These are phyloP conservation scores for Persicaria maculosa DNA, from an alignment of 148 eudicot genomes.

Conservation along the genomic window DNA sequence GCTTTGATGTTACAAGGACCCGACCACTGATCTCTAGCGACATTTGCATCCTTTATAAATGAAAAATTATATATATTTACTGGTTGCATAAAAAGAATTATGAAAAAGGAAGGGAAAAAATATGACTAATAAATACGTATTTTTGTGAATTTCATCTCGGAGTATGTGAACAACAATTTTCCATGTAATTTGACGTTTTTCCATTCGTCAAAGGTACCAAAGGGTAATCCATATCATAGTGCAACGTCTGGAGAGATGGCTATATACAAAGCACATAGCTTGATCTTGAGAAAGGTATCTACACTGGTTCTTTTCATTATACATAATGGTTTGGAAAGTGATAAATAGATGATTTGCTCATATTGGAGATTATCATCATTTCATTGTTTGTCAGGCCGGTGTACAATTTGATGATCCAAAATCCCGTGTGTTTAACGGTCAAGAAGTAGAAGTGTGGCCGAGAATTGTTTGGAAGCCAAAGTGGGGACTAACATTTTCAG, in stretches of 20 bases:
- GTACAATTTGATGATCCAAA: conserved; percentile 63
- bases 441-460: conserved; percentile 95
- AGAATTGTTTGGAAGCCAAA: conserved; percentile 87
- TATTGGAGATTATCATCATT: not conserved
- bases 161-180: not conserved
- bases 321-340: not conserved
- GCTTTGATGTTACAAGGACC: too few species aligned
- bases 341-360: not conserved
- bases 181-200: not conserved
- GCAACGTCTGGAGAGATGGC: conserved; percentile 97
- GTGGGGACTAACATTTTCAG: conserved; percentile 77
- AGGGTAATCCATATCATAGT: conserved; percentile 97
- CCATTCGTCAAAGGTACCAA: conserved; percentile 58
- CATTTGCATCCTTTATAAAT: too few species aligned
- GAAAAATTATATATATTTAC: too few species aligned
- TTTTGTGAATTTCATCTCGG: not conserved
- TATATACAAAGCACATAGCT: conserved; percentile 80
- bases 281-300: conserved; percentile 67
- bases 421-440: conserved; percentile 56
- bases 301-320: not conserved
- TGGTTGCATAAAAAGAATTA: too few species aligned
- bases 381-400: conserved; percentile 53
- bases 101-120: too few species aligned
- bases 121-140: too few species aligned
- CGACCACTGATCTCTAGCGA: too few species aligned